Percentiles rank a stretch among this genome's conserved stretches.
These are phyloP conservation scores for Musa acuminata DNA, from an alignment of 176 grass and related monocot species.

Conservation along the genomic window DNA sequence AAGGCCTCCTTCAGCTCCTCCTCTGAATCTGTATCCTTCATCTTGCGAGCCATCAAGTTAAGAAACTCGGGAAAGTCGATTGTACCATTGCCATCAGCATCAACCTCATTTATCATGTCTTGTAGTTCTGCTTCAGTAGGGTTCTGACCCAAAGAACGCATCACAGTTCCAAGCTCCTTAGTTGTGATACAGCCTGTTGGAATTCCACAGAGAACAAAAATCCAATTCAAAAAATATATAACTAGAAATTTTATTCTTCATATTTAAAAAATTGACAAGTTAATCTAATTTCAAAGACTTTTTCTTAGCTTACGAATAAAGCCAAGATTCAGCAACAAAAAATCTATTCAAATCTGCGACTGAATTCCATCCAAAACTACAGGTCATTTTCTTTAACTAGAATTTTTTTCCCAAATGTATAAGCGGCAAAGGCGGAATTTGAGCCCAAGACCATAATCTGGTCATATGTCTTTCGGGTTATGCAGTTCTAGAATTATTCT, in stretches of 20 bases:
- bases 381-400: not conserved
- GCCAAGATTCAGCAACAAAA: not conserved
- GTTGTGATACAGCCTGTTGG: slow-evolving; percentile 83
- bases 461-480: too few relatives aligned
- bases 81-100: slow-evolving; percentile 81
- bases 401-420: too few relatives aligned
- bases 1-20: slow-evolving; percentile 96
- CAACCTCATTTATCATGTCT: slow-evolving; percentile 95
- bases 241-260: not conserved
- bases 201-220: not conserved
- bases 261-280: not conserved
- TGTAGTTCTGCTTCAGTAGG: slow-evolving; percentile 90
- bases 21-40: slow-evolving; percentile 92
- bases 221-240: not conserved
- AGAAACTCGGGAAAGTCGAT: slow-evolving; percentile 93
- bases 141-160: slow-evolving; percentile 89
- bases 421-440: too few relatives aligned
- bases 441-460: too few relatives aligned
- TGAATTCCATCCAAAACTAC: not conserved
- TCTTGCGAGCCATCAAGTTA: slow-evolving; percentile 94
- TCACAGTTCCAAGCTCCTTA: slow-evolving; percentile 90
- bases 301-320: not conserved
- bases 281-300: not conserved
- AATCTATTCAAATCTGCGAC: not conserved
- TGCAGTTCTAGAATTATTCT: not conserved